Evolutionary conservation across 805 yeast species (phyloP), one percentile per base, ranked within the genome.

Genomic region (Wickerhamiella hasegawae): DNA sequence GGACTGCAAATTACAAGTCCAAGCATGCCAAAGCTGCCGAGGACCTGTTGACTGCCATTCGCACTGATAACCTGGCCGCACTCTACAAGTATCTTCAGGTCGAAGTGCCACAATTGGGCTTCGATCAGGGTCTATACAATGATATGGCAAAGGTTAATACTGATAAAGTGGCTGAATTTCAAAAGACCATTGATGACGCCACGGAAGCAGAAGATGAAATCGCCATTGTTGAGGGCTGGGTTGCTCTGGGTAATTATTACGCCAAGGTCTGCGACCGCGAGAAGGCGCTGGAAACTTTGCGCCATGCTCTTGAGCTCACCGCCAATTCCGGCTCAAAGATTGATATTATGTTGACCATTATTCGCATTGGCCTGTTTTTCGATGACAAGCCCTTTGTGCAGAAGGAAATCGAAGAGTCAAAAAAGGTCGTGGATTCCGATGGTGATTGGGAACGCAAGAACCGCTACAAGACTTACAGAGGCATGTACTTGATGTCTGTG

Each of bases 401-500:
- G 40, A 72, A 73, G 47, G 76, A 76, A 50, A 67, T 90, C 44
- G 87, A 77, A 37, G 74, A 74, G 46, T 73, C 77, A 15, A 73
- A 78, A 51, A 51, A 62, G 18, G 67, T 82, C 54, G 83, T 90
- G 49, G 97, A 87, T 49, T 80, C 83, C 51, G 98, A 97, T 37
- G 98, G 98, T 42, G 98, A 90, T 57, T 90, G 98, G 98, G 98
- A 90, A 60, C 80, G 98, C 58, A 75, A 94, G 51, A 90, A 90
- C 61, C 65, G 95, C 46, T 83, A 71, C 65, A 90, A 90, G 63
- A 81, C 96, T 4, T 90, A 90, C 58, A 60, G 70, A 39, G 98
- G 98, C 17, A 66, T 90, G 33, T 81, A 82, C 54, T 62, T 71
- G 25, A 61, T 90, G 69, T 77, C 94, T 5, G 75, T 85, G 20